Conservation (phyloP, 495 filamentous ascomycete genomes). For the Hypoxylon crocopeplum region DNA sequence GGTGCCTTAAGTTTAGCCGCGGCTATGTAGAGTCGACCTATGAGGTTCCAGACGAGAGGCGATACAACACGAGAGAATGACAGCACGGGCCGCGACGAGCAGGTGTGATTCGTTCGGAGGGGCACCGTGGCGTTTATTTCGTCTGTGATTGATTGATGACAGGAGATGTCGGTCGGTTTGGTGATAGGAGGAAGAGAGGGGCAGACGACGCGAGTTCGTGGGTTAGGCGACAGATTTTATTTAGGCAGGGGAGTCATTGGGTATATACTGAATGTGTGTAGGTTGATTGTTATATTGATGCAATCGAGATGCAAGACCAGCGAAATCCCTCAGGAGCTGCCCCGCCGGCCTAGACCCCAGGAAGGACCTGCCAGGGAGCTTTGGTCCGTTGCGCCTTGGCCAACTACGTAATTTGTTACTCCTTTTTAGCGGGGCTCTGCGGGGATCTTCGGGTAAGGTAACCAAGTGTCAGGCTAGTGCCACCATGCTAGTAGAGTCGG, state of each 20-base stretch:
- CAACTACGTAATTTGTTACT: slow-evolving; percentile 30
- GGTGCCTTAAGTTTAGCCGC: slow-evolving; percentile 16
- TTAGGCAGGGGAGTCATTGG: slow-evolving; percentile 6
- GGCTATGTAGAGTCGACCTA: slow-evolving; percentile 11
- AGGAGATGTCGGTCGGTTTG: slow-evolving; percentile 5
- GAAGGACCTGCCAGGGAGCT: slow-evolving; percentile 13
- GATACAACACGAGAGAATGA: slow-evolving; percentile 12
- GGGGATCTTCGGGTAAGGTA: slow-evolving; percentile 24
- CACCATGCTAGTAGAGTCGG: too few species aligned
- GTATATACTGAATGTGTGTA: background rate
- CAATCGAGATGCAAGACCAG: slow-evolving; percentile 30
- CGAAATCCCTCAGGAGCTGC: slow-evolving; percentile 32
- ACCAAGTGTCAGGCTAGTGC: slow-evolving; percentile 26
- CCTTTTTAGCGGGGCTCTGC: slow-evolving; percentile 18
- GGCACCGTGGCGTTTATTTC: slow-evolving; percentile 13
- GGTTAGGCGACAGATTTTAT: slow-evolving; percentile 10
- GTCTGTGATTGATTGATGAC: slow-evolving; percentile 24
- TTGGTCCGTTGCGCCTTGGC: slow-evolving; percentile 23
- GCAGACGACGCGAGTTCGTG: background rate
- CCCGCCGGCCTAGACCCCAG: background rate
- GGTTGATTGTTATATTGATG: slow-evolving; percentile 13
- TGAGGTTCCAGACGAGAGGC: background rate
- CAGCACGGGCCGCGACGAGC: slow-evolving; percentile 11
- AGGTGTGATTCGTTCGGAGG: slow-evolving; percentile 28
- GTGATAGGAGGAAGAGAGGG: slow-evolving; percentile 5